Base-by-base conservation (phyloP, 2,329 filamentous ascomycete genomes). In the Xenoacremonium recifei region DNA sequence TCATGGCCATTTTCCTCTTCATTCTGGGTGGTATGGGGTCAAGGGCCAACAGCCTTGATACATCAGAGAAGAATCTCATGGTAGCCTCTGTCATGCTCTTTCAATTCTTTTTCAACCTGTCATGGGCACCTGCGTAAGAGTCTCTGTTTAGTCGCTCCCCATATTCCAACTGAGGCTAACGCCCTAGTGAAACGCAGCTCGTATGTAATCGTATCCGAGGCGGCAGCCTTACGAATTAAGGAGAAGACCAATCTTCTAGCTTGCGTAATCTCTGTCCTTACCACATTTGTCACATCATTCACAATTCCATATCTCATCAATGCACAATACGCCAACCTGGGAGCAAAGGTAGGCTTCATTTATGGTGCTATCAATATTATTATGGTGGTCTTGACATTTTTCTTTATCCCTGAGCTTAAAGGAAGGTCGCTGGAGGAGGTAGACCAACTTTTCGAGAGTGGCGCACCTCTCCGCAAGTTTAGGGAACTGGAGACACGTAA, bases 221-320 rank as follows among this genome's bases (percentile, higher is more conserved):
- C 49, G 0, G 51, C 57, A 3, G 36, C 59, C 0, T 40, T 47
- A 3, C 54, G 59, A 2, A 48, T 63, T 17, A 59, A 58, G 30
- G 61, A 63, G 21, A 63, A 62, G 47, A 63, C 57, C 1, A 63
- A 55, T 6, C 50, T 61, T 2, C 32, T 63, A 3, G 60, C 58
- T 1, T 49, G 46, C 5, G 48, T 55, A 18, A 57, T 62, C 5
- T 62, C 60, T 3, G 49, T 63, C 3, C 19, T 62, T 20, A 57
- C 58, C 5, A 61, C 58, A 0, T 64, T 63, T 39, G 57, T 55
- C 3, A 60, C 65, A 1, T 58, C 57, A 0, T 70, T 69, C 44
- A 62, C 60, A 1, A 50, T 64, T 10, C 64, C 67, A 0, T 69
- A 70, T 23, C 57, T 71, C 0, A 48, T 67, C n/a, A 56, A 66